Base-by-base conservation (phyloP, 257 asterid genomes). In the Eustoma russellianum region DNA sequence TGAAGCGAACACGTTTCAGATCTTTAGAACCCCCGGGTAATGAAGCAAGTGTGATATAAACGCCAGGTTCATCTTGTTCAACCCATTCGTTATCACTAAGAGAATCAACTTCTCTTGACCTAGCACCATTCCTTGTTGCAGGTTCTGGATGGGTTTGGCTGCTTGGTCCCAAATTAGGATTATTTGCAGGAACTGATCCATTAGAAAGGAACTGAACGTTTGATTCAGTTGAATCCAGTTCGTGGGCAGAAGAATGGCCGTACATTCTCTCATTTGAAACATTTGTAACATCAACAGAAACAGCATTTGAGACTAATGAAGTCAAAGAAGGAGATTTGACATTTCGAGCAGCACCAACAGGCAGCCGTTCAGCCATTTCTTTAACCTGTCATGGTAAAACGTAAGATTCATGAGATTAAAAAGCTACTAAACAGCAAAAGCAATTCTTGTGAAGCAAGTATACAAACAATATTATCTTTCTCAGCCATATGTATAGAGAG, bases 341-440 rank as follows among this genome's bases (percentile, higher is more conserved):
- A 71, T 69, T 84, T 69, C 82, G 85, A 33, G 88, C 74, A 51
- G 94, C 79, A 67, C 96, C 98, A 68, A 91, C 94, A n/a, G 98
- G 98, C 60, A 87, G 74, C 70, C 89, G 82, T 70, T 91, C 98
- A 55, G 98, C 98, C 96, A 91, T 84, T 70, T 91, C 98, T 80
- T 91, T 91, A 56, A 91, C 80, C 98, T 91, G 46, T 60, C 58
- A 65, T 16, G 45, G 45, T 34, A 48, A 7, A 60, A 33, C 52
- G 34, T 44, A 54, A 49, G 15, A 61, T 75, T 69, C 65, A 70
- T 30, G 49, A 43, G 45, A 68, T 38, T 8, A 53, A 49, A n/a
- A n/a, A 46, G 13, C 35, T 17, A 63, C 17, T 28, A 43, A 51
- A 47, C 15, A 45, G 18, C 35, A 16, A 38, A 15, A 9, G n/a